Evolutionary conservation across 2,329 filamentous ascomycete species (phyloP).

Genomic region (Catunica adiposa): DNA sequence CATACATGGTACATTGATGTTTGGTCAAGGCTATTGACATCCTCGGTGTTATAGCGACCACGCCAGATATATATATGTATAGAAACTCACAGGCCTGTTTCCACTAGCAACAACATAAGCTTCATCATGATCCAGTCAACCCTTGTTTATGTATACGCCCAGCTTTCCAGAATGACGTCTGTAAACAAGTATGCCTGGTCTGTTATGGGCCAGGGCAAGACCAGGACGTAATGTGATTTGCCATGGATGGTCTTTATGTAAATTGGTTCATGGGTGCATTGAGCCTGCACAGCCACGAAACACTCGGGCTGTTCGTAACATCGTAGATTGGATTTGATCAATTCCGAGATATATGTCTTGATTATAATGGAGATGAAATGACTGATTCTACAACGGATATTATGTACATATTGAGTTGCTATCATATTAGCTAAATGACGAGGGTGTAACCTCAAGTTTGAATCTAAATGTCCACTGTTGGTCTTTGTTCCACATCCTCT

Average conservation of each 20-base stretch:
- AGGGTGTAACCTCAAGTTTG: not conserved
- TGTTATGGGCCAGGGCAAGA: no score
- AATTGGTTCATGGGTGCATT: not conserved
- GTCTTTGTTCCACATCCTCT: constrained; percentile 9
- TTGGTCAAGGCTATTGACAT: not conserved
- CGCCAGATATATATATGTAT: not conserved
- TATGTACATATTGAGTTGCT: not conserved
- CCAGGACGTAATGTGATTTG: not conserved
- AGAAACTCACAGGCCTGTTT: not conserved
- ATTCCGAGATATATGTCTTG: no score
- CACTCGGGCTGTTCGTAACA: not conserved
- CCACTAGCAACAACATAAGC: not conserved
- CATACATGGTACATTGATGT: no score
- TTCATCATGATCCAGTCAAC: not conserved
- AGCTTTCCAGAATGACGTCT: no score
- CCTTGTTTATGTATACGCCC: not conserved
- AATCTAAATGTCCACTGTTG: constrained; percentile 2
- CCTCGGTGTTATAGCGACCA: not conserved
- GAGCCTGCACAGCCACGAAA: not conserved
- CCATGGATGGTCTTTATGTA: not conserved
- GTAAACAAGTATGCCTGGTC: no score
- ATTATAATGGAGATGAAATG: no score
- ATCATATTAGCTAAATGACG: no score
- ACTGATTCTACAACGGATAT: not conserved
- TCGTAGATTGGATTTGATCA: not conserved